These are phyloP conservation scores for rapeseed (Brassica napus) DNA, from an alignment of 345 rosid species.

Conservation along the genomic window DNA sequence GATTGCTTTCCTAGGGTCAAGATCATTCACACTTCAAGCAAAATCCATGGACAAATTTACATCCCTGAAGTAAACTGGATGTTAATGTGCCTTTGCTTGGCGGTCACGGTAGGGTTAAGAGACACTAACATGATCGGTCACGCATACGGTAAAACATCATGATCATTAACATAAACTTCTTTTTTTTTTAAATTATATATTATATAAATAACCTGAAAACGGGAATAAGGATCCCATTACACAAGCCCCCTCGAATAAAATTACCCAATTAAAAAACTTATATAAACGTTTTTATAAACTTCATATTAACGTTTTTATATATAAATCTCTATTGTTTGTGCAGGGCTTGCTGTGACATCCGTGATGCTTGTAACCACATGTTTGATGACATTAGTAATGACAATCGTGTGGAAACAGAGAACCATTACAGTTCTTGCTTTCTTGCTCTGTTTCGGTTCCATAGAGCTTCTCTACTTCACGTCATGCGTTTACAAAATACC, in stretches of 20 bases:
- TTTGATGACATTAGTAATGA: slow-evolving; percentile 66
- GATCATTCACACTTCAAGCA: slow-evolving; percentile 76
- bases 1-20: slow-evolving; percentile 90
- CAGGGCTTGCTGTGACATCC: slow-evolving; percentile 78
- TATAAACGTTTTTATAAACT: too few relatives aligned
- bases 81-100: slow-evolving; percentile 73
- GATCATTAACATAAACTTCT: not conserved
- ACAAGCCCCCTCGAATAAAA: too few relatives aligned
- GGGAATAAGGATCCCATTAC: too few relatives aligned
- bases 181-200: not conserved
- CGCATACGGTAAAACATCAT: slow-evolving; percentile 62
- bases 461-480: slow-evolving; percentile 71
- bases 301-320: not conserved
- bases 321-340: slow-evolving; percentile 14
- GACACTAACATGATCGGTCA: slow-evolving; percentile 78
- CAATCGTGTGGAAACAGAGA: slow-evolving; percentile 66
- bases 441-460: slow-evolving; percentile 57
- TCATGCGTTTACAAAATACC: slow-evolving; percentile 65
- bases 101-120: slow-evolving; percentile 66
- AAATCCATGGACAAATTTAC: slow-evolving; percentile 78
- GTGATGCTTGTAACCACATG: slow-evolving; percentile 85
- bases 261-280: too few relatives aligned
- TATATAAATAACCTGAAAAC: too few relatives aligned
- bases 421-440: slow-evolving; percentile 47
- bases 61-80: slow-evolving; percentile 96